Base-by-base conservation (phyloP, 169 alveolate genomes). In the Plasmodium relictum region DNA sequence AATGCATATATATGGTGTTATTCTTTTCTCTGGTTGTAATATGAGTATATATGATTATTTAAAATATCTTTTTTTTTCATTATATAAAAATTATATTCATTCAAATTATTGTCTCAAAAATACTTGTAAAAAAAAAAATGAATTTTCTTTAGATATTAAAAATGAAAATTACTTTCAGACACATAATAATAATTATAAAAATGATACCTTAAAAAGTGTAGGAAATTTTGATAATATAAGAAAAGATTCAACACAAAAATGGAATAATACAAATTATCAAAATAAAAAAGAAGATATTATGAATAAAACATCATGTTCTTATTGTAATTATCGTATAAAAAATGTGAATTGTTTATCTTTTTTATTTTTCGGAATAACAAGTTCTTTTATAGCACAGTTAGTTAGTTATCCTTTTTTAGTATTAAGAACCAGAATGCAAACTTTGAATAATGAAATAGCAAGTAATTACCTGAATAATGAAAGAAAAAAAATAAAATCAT, bases 41-140 rank as follows among this genome's bases (percentile, higher is more conserved):
- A 78, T 78, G 89, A 78, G 89, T 69, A 78, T 78, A 26, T 78
- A 78, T 69, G 89, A 78, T 65, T 78, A 78, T 78, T 65, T 65
- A 56, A 78, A 78, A 42, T 78, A 78, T 69, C 18, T 63, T n/a
- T 78, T 78, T 52, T 78, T 78, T 65, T 48, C 69, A 16, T 56
- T 78, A 7, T 78, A 78, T 44, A 78, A 50, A 31, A 61, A 78
- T 31, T 78, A 78, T 50, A 78, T 78, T 78, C 89, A 78, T 69
- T 78, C 71, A 4, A 78, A 68, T 24, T 56, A 78, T 70, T 78
- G 89, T 58, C 31, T 74, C 42, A 44, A 8, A 6, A 62, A 66
- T 22, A 26, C 24, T 9, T 0, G 9, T 44, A 12, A 26, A 31
- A 44, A 44, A 14, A 48, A 44, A 45, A 20, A 52, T 61, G 66